Evolutionary conservation across 495 filamentous ascomycete genomes (phyloP).

Genomic region (Trichoderma orchidacearum): DNA sequence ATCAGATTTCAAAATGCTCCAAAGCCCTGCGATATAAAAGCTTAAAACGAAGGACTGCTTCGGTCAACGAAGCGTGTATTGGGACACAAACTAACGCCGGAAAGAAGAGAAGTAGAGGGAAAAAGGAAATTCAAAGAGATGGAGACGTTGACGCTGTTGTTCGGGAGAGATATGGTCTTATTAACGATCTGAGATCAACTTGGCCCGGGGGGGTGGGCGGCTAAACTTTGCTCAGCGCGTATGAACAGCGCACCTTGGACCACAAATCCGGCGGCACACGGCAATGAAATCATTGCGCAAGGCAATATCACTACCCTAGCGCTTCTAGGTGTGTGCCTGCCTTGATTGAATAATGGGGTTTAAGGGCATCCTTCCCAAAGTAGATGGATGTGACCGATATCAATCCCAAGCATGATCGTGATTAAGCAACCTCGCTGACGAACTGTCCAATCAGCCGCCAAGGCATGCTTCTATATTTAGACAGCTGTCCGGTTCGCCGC

Average conservation of each 20-base stretch:
- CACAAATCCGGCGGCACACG: background rate
- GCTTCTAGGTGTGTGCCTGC: background rate
- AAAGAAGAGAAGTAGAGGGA: slow-evolving; percentile 13
- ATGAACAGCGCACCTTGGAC: background rate
- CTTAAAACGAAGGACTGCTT: slow-evolving; percentile 29
- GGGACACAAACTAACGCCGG: background rate
- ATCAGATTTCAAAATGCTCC: slow-evolving; percentile 2
- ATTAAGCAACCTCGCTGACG: background rate
- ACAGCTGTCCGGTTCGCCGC: background rate
- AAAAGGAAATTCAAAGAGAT: slow-evolving; percentile 13
- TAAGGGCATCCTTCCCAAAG: background rate
- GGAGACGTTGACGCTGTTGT: slow-evolving; percentile 9
- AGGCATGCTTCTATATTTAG: background rate
- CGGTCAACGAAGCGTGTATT: slow-evolving; percentile 36
- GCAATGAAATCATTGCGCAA: background rate
- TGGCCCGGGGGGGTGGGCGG: background rate
- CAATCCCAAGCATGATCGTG: background rate
- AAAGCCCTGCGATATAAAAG: slow-evolving; percentile 26
- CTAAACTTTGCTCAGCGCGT: background rate
- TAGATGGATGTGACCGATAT: background rate
- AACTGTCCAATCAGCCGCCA: background rate
- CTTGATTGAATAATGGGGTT: background rate
- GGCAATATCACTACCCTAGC: background rate
- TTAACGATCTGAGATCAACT: slow-evolving; percentile 4
- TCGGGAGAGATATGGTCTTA: slow-evolving; percentile 17